Percentiles rank a stretch among this genome's conserved stretches.
phyloP scores from a whole-genome alignment of 2,329 filamentous ascomycete genomes.

The Fusarium sambucinum region DNA sequence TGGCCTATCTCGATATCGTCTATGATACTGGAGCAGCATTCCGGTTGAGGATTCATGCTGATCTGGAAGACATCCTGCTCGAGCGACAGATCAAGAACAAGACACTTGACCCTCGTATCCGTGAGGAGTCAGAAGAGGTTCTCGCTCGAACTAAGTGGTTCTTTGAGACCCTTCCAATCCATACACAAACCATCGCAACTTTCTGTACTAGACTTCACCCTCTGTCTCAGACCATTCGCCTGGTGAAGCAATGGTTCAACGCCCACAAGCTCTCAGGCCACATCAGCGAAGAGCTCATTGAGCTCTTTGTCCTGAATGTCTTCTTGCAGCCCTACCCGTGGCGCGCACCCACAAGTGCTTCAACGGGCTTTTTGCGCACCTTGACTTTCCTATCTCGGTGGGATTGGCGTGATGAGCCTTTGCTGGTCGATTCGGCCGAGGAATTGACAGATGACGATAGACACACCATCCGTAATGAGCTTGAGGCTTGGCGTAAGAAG shows the following conservation, averaged over 20 bases:
- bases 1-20: constrained; percentile 83
- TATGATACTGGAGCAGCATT: constrained; percentile 80
- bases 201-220: constrained; percentile 84
- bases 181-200: constrained; percentile 84
- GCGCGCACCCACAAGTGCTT: constrained; percentile 78
- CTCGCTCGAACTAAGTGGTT: constrained; percentile 77
- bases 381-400: constrained; percentile 84
- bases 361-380: constrained; percentile 84
- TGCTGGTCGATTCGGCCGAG: constrained; percentile 78
- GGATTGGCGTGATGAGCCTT: constrained; percentile 89
- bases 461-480: constrained; percentile 73
- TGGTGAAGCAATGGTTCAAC: constrained; percentile 91
- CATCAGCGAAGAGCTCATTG: constrained; percentile 83
- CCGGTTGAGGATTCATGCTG: constrained; percentile 88
- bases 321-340: constrained; percentile 89
- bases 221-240: constrained; percentile 83
- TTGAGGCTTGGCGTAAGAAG: constrained; percentile 87
- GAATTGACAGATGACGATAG: constrained; percentile 73
- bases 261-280: constrained; percentile 83
- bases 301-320: constrained; percentile 81
- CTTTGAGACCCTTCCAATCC: constrained; percentile 79
- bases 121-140: constrained; percentile 76
- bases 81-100: constrained; percentile 84
- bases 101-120: constrained; percentile 70
- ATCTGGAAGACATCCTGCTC: constrained; percentile 84